Percentiles rank a stretch among this genome's conserved stretches.
Conservation (phyloP, 148 eudicot genomes). For the Chenopodium quinoa region DNA sequence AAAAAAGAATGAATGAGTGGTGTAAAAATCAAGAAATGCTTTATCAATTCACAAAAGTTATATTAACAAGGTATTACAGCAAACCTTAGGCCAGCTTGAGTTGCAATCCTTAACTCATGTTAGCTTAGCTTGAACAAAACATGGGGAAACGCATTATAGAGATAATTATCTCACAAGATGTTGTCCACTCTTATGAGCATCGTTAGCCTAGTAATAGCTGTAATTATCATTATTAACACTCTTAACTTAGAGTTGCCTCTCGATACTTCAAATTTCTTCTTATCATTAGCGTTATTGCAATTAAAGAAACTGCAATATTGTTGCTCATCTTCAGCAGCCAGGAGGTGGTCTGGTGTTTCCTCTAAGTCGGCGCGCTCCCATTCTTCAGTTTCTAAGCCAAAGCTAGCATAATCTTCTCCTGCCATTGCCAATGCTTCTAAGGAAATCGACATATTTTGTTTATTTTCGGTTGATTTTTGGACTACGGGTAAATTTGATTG, state of each 20-base stretch:
- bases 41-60: too few species aligned
- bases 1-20: too few species aligned
- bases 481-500: not conserved
- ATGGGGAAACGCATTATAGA: not conserved
- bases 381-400: constrained; percentile 31
- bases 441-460: constrained; percentile 31
- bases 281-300: not conserved
- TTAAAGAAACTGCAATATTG: not conserved
- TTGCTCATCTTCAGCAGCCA: constrained; percentile 32
- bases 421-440: constrained; percentile 57
- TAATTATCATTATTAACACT: constrained; percentile 18
- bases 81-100: too few species aligned
- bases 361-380: constrained; percentile 45
- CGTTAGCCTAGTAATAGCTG: constrained; percentile 19
- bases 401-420: constrained; percentile 33
- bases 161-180: not conserved
- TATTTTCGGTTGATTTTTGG: not conserved
- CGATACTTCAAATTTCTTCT: not conserved
- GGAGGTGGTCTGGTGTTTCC: constrained; percentile 35
- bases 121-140: too few species aligned
- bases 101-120: too few species aligned
- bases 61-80: too few species aligned
- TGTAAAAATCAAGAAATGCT: too few species aligned
- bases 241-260: constrained; percentile 7
- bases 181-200: constrained; percentile 18